Evolutionary conservation across 1,284 basidiomycete species (phyloP).

Genomic region (Fomitopsis betulina): DNA sequence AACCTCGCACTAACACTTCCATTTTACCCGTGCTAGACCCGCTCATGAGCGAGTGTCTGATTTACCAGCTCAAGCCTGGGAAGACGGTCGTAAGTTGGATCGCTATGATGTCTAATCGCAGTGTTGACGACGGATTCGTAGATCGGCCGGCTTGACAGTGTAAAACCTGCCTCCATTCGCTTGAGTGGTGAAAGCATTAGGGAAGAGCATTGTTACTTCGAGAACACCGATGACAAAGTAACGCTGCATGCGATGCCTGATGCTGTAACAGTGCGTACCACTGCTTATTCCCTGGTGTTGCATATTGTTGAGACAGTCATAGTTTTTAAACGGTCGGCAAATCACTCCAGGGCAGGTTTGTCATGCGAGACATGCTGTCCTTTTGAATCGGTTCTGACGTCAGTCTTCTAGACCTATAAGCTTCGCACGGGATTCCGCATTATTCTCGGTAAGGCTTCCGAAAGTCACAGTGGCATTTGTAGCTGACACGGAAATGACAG

Average conservation of each 20-base stretch:
- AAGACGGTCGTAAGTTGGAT: conserved; percentile 61
- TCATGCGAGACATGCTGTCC: conserved; percentile 3
- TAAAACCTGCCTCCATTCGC: conserved; percentile 82
- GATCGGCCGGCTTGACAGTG: conserved; percentile 81
- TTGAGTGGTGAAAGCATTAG: conserved; percentile 91
- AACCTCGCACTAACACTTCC: background rate
- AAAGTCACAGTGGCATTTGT: too few species aligned
- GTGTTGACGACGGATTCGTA: conserved; percentile 25
- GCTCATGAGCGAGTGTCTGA: conserved; percentile 87
- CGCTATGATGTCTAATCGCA: conserved; percentile 5
- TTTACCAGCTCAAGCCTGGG: conserved; percentile 93
- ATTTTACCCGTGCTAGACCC: conserved; percentile 51
- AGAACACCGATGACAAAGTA: conserved; percentile 84
- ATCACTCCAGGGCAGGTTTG: conserved; percentile 69
- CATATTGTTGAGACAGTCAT: background rate
- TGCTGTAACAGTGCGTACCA: conserved; percentile 73
- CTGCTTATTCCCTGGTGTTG: background rate
- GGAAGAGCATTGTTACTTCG: conserved; percentile 90
- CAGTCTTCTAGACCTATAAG: conserved; percentile 57
- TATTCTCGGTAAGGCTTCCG: conserved; percentile 67
- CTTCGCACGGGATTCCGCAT: conserved; percentile 92
- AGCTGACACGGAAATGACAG: conserved; percentile 33
- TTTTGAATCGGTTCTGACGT: background rate
- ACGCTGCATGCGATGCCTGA: conserved; percentile 74
- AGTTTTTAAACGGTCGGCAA: conserved; percentile 93